Evolutionary conservation across 2,329 filamentous ascomycete species (phyloP).

Genomic region (Phyllosticta paracitricarpa): DNA sequence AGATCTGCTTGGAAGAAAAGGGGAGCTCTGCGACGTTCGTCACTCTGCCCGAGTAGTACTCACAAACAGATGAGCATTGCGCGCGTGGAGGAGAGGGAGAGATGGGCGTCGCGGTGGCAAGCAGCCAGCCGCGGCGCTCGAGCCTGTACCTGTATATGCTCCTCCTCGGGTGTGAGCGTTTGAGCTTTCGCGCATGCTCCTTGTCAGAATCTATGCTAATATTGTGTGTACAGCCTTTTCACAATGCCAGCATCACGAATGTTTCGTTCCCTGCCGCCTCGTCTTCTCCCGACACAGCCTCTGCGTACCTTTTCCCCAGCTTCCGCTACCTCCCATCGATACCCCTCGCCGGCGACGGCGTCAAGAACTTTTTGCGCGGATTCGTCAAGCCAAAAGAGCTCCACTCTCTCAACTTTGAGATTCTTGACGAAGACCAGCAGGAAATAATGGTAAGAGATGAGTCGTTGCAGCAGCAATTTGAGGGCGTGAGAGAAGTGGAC

Average conservation of each 20-base stretch:
- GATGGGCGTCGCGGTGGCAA: neutral
- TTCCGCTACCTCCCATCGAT: constrained; percentile 73
- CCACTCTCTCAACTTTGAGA: constrained; percentile 47
- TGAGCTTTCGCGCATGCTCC: constrained; percentile 1
- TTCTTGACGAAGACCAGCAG: constrained; percentile 45
- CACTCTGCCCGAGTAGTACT: neutral
- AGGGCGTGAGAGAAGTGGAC: constrained; percentile 49
- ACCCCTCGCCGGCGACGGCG: constrained; percentile 50
- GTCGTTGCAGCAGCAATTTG: constrained; percentile 36
- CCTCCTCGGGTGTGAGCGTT: neutral
- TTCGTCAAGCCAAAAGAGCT: constrained; percentile 56
- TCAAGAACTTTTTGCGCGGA: constrained; percentile 49
- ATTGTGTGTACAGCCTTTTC: constrained; percentile 56
- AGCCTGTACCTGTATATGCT: constrained; percentile 5
- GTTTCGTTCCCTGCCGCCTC: constrained; percentile 57
- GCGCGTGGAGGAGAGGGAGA: neutral
- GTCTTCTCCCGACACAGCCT: constrained; percentile 39
- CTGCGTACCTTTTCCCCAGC: constrained; percentile 68
- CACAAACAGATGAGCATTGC: constrained; percentile 1
- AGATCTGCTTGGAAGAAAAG: constrained; percentile 33
- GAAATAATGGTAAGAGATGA: constrained; percentile 36
- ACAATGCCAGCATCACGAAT: constrained; percentile 68
- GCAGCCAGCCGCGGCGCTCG: neutral
- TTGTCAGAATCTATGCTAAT: neutral
- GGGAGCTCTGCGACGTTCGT: constrained; percentile 38